Evolutionary conservation across 805 yeast species (phyloP), one percentile per base, ranked within the genome.

Genomic region (Metschnikowia dekortorum): DNA sequence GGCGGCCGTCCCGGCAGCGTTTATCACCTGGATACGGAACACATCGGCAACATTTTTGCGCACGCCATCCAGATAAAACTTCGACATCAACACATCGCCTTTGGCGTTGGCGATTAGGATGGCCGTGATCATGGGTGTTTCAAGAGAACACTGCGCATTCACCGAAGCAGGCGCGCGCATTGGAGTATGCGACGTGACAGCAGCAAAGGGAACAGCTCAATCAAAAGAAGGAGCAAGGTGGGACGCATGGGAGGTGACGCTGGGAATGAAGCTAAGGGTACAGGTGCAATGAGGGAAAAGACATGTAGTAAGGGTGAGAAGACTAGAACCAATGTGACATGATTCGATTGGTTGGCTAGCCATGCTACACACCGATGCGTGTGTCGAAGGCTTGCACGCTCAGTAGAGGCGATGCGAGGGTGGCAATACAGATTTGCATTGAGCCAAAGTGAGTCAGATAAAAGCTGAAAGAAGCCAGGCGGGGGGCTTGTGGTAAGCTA

Each of bases 21-120:
- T 75, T 39, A 92, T 89, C 29, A 92, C 96, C 63, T 92, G 97
- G 48, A 90, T 84, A n/a, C 97, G 79, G 62, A 92, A 92, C 31
- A 90, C 88, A 58, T 91, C 97, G 14, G 94, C 75, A 18, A 91
- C 83, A 48, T 86, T 86, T 47, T 92, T 70, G 57, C 88, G 82
- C 49, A 89, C 80, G 2, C 91, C 89, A 48, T 86, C 89, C 50
- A 84, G 77, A 65, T 84, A 84, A 35, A 87, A 63, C 48, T 87
- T 80, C 22, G 94, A 84, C 47, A 91, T 81, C 39, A 92, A 71
- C 18, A 89, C 82, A 63, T 91, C 97, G 5, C 97, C 98, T 52
- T 85, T 82, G 48, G 76, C 75, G 60, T 86, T 88, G 71, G 80
- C 87, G 13, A 92, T 73, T 58, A 91, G 81, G n/a, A 92, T 64